These are phyloP conservation scores for Vanrija sp. DNA, from an alignment of 1,284 basidiomycete genomes.

Conservation along the genomic window DNA sequence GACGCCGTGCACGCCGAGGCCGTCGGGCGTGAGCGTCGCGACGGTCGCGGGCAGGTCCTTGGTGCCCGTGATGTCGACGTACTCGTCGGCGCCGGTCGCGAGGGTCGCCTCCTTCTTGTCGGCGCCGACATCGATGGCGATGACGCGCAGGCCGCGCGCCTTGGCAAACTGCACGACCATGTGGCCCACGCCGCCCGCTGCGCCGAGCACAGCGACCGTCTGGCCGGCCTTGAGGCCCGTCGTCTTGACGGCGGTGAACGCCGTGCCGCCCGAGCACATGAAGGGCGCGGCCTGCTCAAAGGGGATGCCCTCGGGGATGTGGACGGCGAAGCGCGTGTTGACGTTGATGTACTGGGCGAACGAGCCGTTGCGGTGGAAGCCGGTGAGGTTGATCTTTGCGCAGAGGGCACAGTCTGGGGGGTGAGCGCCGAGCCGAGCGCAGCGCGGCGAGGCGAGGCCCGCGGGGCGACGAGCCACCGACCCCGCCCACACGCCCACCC, in stretches of 20 bases:
- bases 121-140: slow-evolving; percentile 15
- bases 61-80: slow-evolving; percentile 10
- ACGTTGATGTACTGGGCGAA: slow-evolving; percentile 10
- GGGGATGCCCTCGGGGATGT: slow-evolving; percentile 12
- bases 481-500: too few relatives aligned
- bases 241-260: slow-evolving; percentile 21
- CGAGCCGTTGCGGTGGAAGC: neutral
- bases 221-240: slow-evolving; percentile 12
- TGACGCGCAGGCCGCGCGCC: slow-evolving; percentile 13
- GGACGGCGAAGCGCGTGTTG: slow-evolving; percentile 12
- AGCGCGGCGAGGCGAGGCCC: neutral
- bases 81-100: slow-evolving; percentile 10
- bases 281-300: slow-evolving; percentile 18
- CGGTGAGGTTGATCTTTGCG: slow-evolving; percentile 1
- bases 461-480: neutral
- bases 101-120: slow-evolving; percentile 10
- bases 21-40: slow-evolving; percentile 9
- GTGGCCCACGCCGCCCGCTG: slow-evolving; percentile 19
- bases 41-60: slow-evolving; percentile 9
- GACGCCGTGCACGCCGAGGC: slow-evolving; percentile 14
- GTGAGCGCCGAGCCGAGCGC: too few relatives aligned
- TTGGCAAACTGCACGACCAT: slow-evolving; percentile 20
- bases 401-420: slow-evolving; percentile 16
- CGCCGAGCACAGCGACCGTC: slow-evolving; percentile 9
- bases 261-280: slow-evolving; percentile 19